Conservation (phyloP, 2,329 filamentous ascomycete species). For the Talaromyces sp. region DNA sequence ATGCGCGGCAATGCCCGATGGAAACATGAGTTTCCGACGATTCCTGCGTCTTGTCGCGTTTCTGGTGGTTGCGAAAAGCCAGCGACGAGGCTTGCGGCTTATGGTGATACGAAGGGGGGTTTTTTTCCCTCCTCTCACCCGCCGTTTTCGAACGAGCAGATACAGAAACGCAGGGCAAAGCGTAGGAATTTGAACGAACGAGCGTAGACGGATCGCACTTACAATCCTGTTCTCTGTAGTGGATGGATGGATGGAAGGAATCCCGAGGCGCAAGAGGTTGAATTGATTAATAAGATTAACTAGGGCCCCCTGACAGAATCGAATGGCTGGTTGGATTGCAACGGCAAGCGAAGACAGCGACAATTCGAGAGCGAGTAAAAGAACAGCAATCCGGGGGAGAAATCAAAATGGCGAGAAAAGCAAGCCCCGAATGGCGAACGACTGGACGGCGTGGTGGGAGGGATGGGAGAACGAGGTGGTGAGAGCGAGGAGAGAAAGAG, state of each 20-base stretch:
- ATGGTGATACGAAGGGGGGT: neutral
- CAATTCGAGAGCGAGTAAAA: neutral
- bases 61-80: neutral
- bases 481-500: neutral
- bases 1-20: neutral
- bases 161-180: neutral
- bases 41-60: neutral
- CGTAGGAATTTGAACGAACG: neutral
- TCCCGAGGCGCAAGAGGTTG: neutral
- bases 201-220: neutral
- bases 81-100: neutral
- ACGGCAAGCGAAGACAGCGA: neutral
- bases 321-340: neutral
- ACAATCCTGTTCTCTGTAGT: constrained; percentile 7
- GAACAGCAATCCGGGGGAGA: neutral
- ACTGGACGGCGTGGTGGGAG: neutral
- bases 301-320: neutral
- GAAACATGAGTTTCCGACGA: neutral
- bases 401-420: neutral
- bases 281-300: neutral
- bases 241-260: neutral
- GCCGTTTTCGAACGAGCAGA: neutral
- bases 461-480: neutral
- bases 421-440: neutral
- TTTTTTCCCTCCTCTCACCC: neutral